Conservation (phyloP, 257 asterid species). For the Leptodermis oblonga region DNA sequence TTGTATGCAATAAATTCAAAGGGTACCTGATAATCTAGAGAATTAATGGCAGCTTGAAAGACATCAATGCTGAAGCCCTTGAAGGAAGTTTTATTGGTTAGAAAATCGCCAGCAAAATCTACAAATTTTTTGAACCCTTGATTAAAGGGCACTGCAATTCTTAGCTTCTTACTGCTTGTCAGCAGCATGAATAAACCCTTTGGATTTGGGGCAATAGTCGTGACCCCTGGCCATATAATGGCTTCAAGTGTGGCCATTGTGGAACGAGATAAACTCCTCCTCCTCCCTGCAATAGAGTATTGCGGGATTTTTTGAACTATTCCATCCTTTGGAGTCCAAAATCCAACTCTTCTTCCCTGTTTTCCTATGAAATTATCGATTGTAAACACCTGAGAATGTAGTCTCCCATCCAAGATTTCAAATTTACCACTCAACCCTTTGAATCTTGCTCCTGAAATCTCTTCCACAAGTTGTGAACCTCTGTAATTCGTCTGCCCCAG, state of each 20-base stretch:
- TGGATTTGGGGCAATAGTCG: conserved; percentile 1
- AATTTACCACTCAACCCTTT: conserved; percentile 27
- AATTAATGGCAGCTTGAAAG: conserved; percentile 26
- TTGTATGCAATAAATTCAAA: not conserved
- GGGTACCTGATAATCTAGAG: conserved; percentile 16
- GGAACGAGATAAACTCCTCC: conserved; percentile 1
- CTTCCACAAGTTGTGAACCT: conserved; percentile 1
- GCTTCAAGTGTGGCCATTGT: not conserved
- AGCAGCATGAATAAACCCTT: not conserved
- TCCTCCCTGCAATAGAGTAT: not conserved
- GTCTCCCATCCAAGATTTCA: conserved; percentile 21
- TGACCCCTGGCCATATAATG: conserved; percentile 3
- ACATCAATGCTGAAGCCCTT: conserved; percentile 37
- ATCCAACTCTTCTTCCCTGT: conserved; percentile 33
- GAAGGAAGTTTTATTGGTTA: conserved; percentile 8
- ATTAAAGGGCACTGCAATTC: conserved; percentile 27
- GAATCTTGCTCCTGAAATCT: conserved; percentile 8
- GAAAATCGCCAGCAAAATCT: conserved; percentile 3
- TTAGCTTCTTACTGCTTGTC: conserved; percentile 11
- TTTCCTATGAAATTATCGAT: conserved; percentile 36
- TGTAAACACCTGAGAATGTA: conserved; percentile 24
- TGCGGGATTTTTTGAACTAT: conserved; percentile 15
- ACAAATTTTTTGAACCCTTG: conserved; percentile 23
- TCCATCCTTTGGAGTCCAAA: conserved; percentile 35
- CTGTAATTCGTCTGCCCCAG: not conserved